These are phyloP conservation scores for Mycena polygramma DNA, from an alignment of 768 basidiomycete genomes.

Conservation along the genomic window DNA sequence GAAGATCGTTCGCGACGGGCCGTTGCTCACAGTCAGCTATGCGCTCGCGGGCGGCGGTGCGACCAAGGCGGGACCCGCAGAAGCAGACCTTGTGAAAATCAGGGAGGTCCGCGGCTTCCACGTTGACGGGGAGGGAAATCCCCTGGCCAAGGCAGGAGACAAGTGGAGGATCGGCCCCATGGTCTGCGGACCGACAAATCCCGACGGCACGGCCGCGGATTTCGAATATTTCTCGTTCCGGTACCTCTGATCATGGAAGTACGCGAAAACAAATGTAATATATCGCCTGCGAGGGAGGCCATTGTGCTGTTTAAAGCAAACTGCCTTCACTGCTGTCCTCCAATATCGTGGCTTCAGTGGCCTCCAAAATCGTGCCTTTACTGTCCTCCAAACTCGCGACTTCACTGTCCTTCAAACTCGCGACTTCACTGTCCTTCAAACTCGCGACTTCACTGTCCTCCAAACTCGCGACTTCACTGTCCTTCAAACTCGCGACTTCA, in stretches of 20 bases:
- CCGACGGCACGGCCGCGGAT: slow-evolving; percentile 20
- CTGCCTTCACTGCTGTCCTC: background rate
- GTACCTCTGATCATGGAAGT: slow-evolving; percentile 15
- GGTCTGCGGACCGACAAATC: slow-evolving; percentile 32
- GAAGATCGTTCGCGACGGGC: slow-evolving; percentile 33
- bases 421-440: background rate
- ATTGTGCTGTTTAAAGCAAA: background rate
- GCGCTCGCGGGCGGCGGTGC: slow-evolving; percentile 8
- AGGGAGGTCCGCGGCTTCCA: slow-evolving; percentile 32
- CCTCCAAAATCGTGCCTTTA: no score
- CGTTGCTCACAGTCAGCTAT: slow-evolving; percentile 29
- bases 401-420: background rate
- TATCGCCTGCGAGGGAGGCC: background rate
- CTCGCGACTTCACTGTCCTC: background rate
- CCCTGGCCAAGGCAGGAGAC: slow-evolving; percentile 22
- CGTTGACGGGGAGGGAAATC: slow-evolving; percentile 23
- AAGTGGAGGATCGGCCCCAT: slow-evolving; percentile 31
- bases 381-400: background rate
- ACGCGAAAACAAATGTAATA: background rate
- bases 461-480: background rate
- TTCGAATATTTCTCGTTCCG: slow-evolving; percentile 28
- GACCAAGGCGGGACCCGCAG: background rate
- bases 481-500: no score
- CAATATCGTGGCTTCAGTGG: no score
- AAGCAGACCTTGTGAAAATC: slow-evolving; percentile 16